Conservation (phyloP, 495 filamentous ascomycete genomes). For the Daldinia childiae region DNA sequence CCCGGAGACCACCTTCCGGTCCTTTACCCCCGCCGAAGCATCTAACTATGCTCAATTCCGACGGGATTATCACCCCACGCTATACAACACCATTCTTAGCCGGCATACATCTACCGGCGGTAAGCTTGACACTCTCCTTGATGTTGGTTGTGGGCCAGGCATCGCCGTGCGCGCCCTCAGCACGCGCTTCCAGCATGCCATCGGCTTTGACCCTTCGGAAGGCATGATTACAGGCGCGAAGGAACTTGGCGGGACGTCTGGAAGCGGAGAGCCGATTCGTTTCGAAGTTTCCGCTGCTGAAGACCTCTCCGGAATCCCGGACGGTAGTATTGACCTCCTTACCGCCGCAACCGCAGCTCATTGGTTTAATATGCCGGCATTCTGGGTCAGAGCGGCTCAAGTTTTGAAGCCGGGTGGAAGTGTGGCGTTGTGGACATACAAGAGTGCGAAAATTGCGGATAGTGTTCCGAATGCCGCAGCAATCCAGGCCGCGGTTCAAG, state of each 20-base stretch:
- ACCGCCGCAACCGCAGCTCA: conserved; percentile 13
- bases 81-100: background rate
- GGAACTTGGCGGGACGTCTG: conserved; percentile 11
- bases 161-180: background rate
- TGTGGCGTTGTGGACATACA: conserved; percentile 12
- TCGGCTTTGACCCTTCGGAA: conserved; percentile 16
- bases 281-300: conserved; percentile 8
- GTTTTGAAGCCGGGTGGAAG: conserved; percentile 20
- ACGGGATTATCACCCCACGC: background rate
- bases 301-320: background rate
- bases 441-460: background rate
- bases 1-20: background rate
- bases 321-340: background rate
- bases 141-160: background rate
- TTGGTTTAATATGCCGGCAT: conserved; percentile 18
- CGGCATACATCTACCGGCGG: background rate
- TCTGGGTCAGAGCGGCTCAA: conserved; percentile 18
- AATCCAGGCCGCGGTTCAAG: background rate
- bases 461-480: background rate
- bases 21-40: background rate
- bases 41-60: conserved; percentile 1
- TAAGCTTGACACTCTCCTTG: background rate
- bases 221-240: conserved; percentile 18
- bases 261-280: conserved; percentile 11
- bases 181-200: background rate